Conservation (phyloP, 257 asterid species). For the Gentiana straminea region DNA sequence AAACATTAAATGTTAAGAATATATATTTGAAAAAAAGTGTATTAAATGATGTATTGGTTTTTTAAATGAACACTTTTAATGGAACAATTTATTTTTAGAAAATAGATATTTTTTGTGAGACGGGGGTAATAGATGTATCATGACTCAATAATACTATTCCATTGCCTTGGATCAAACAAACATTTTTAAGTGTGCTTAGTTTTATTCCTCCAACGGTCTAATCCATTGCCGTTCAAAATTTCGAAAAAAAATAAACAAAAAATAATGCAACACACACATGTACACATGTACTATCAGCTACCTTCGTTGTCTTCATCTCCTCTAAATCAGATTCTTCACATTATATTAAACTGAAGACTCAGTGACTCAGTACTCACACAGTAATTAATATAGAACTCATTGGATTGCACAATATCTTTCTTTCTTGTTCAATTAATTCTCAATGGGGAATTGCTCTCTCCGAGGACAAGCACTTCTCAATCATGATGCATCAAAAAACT, state of each 20-base stretch:
- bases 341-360: slow-evolving; percentile 11
- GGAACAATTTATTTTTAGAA: no score
- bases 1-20: no score
- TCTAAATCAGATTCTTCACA: no score
- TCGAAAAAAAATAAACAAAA: background rate
- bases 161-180: no score
- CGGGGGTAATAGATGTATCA: no score
- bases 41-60: no score
- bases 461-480: slow-evolving; percentile 23
- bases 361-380: slow-evolving; percentile 11
- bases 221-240: slow-evolving; percentile 20
- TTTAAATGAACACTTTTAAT: no score
- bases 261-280: slow-evolving; percentile 1
- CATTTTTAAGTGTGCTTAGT: background rate
- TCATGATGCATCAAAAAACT: slow-evolving; percentile 9
- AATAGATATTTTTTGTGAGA: no score
- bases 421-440: background rate
- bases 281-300: background rate
- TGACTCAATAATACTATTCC: no score
- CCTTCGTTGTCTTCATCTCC: no score
- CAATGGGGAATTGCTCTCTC: slow-evolving; percentile 60
- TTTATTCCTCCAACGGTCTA: slow-evolving; percentile 24
- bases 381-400: slow-evolving; percentile 19
- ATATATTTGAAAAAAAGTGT: no score
- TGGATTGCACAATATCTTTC: background rate